Base-by-base conservation (phyloP, 495 filamentous ascomycete species). In the Aspergillus leporis region DNA sequence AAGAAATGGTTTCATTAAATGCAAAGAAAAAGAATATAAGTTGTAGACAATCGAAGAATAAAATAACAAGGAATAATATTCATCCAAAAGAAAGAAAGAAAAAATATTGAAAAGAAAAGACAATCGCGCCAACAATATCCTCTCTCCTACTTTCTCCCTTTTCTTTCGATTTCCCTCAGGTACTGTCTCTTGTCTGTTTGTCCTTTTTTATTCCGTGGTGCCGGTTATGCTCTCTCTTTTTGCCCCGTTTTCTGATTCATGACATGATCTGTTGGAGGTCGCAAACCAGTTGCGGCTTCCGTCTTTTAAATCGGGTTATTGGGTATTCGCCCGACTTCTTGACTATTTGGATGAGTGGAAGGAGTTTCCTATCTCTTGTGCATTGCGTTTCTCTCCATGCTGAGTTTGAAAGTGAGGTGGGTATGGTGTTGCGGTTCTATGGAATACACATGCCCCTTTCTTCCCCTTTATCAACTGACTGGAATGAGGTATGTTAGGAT, bases 261-360 rank as follows among this genome's bases (percentile, higher is more conserved):
- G n/a, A n/a, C n/a, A n/a, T n/a, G n/a, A n/a, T n/a, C n/a, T n/a
- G n/a, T n/a, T n/a, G n/a, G n/a, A n/a, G n/a, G 46, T 43, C 46
- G 23, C 55, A 57, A 57, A 34, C 55, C 55, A 41, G 46, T 41
- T 57, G 55, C 43, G 55, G 43, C 31, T 57, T 38, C 21, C 23
- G 52, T 32, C 45, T 41, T 46, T 22, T 46, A 8, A 21, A 55
- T 38, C 53, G 18, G 38, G 19, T 28, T 12, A 46, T 55, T n/a
- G 14, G 16, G 5, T 16, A 13, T 30, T 46, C 14, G 51, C 16
- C n/a, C 4, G 32, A 12, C 22, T 28, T 31, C 13, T 28, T 28
- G 25, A 28, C 25, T n/a, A 3, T 41, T 18, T 12, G n/a, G 14
- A 41, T n/a, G 38, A 3, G n/a, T n/a, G 38, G 14, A 16, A 18